Base-by-base conservation (phyloP, 331 rosid species). In the Stylosanthes scabra region DNA sequence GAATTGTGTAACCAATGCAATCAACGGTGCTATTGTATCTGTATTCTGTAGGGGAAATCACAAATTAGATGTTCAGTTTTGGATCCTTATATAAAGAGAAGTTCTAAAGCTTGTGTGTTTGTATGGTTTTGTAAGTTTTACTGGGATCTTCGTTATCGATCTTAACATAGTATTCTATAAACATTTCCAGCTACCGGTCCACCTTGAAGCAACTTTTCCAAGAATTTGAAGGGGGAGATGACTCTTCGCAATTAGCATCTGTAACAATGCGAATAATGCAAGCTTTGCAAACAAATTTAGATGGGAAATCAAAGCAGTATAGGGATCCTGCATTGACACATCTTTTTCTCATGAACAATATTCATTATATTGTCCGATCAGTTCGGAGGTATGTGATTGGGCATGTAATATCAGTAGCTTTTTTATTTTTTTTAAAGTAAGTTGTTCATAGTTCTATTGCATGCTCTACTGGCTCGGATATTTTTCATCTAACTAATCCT, bases 251-350 rank as follows among this genome's bases (percentile, higher is more conserved):
- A 72, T 82, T 95, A 76, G 99, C 96, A 37, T 76, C 91, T 58
- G 97, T 95, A 66, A 95, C 99, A 11, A 89, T 86, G 96, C 88
- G 86, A 79, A 95, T 95, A 83, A 95, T 95, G 99, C 97, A 95
- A 83, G 99, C 97, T 71, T 89, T 95, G 78, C 99, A 95, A 78
- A 86, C 88, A 75, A 95, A 95, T 85, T 91, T 95, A 86, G 99
- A 92, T 34, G 97, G 92, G 60, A 95, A 95, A 82, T 92, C 99
- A 59, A 95, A 87, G 88, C 97, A 92, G 82, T 95, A 95, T 70
- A 92, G 65, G 83, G 99, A 95, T 77, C 82, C 46, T 8, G 86
- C 97, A 47, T 83, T 95, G 86, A 95, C 92, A 27, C 96, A 91
- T 81, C 84, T 95, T 69, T 95, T 95, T 78, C 97, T 95, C 79